These are phyloP conservation scores for Castanea crenata DNA, from an alignment of 306 rosid species.

Conservation along the genomic window DNA sequence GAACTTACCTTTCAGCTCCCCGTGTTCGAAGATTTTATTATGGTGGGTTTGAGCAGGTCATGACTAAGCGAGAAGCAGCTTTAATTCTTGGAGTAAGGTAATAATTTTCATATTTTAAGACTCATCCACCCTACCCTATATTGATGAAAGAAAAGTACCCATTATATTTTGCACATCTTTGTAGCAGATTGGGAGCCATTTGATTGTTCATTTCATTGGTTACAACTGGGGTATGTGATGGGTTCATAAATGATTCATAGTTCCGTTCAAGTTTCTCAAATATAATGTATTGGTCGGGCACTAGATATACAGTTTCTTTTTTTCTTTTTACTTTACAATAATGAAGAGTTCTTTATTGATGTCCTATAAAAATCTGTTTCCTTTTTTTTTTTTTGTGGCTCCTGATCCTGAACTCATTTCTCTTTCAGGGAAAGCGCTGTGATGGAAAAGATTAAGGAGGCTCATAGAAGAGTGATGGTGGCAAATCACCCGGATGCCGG, in stretches of 20 bases:
- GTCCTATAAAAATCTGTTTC: background rate
- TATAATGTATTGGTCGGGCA: too few species aligned
- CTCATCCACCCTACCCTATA: background rate
- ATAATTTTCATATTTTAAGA: background rate
- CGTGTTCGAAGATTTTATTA: slow-evolving; percentile 24
- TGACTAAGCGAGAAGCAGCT: slow-evolving; percentile 35
- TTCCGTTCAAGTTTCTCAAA: too few species aligned
- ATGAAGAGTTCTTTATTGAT: too few species aligned
- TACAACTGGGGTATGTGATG: too few species aligned
- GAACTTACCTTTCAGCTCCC: slow-evolving; percentile 14
- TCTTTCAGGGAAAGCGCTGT: slow-evolving; percentile 16
- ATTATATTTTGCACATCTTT: background rate
- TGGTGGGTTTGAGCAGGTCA: slow-evolving; percentile 33
- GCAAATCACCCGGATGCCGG: slow-evolving; percentile 44
- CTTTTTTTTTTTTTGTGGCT: background rate
- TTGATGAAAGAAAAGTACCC: background rate
- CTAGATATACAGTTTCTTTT: too few species aligned
- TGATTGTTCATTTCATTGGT: too few species aligned
- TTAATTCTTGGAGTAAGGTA: slow-evolving; percentile 36
- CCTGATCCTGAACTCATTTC: background rate
- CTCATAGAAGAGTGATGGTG: slow-evolving; percentile 37
- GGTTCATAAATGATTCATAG: too few species aligned
- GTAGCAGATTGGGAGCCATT: background rate
- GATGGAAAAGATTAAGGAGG: slow-evolving; percentile 31
- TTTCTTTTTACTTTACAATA: too few species aligned